Conservation (phyloP, 75 land plant species). For the Selaginella moellendorffii region DNA sequence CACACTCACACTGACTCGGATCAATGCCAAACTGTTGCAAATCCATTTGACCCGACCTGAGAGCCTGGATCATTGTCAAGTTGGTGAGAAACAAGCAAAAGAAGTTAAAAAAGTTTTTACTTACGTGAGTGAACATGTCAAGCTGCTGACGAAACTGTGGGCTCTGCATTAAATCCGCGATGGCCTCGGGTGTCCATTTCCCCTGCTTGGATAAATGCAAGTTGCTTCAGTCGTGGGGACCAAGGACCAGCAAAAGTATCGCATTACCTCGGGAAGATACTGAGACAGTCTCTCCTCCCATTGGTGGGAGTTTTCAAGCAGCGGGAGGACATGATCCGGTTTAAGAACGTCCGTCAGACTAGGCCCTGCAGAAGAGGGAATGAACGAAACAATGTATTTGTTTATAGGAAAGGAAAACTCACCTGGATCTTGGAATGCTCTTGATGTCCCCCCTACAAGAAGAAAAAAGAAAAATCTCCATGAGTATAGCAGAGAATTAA, state of each 20-base stretch:
- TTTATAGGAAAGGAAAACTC: conserved; percentile 2
- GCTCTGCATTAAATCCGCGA: conserved; percentile 82
- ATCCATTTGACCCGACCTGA: conserved; percentile 82
- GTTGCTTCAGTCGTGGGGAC: background rate
- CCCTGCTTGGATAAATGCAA: conserved; percentile 34
- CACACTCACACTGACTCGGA: conserved; percentile 74
- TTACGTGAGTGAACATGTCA: conserved; percentile 85
- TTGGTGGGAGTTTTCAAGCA: conserved; percentile 48
- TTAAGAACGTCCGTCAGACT: conserved; percentile 77
- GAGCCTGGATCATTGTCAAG: conserved; percentile 39
- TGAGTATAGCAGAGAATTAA: too few species aligned
- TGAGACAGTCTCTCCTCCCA: conserved; percentile 55
- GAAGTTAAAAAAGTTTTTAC: conserved; percentile 59
- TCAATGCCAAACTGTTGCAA: conserved; percentile 90
- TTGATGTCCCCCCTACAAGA: conserved; percentile 10
- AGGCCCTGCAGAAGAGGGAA: conserved; percentile 42
- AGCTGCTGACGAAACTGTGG: conserved; percentile 94
- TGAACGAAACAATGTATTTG: too few species aligned
- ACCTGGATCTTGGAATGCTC: conserved; percentile 23
- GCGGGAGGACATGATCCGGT: conserved; percentile 67
- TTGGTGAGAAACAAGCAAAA: background rate
- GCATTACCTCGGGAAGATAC: conserved; percentile 91
- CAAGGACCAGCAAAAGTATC: conserved; percentile 19
- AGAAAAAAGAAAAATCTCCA: conserved; percentile 4
- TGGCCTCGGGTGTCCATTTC: conserved; percentile 45